Evolutionary conservation across 306 rosid species (phyloP).

Genomic region (Prunus kanzakura): DNA sequence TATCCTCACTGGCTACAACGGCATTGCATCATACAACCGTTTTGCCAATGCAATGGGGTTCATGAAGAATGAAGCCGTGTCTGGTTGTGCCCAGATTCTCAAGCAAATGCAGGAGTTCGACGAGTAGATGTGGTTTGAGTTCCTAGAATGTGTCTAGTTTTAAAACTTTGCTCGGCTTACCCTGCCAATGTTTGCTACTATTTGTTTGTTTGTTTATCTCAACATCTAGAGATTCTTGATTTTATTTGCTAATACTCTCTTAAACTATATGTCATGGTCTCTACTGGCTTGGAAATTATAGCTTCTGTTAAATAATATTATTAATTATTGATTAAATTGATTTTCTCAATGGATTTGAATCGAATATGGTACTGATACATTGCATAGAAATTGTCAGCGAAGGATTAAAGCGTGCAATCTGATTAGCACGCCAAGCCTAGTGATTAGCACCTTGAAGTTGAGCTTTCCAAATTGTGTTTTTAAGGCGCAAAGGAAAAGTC

Average conservation of each 20-base stretch:
- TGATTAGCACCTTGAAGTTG: too few relatives aligned
- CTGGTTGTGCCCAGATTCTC: constrained; percentile 64
- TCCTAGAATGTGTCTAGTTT: constrained; percentile 11
- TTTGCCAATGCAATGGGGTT: constrained; percentile 72
- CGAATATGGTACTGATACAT: too few relatives aligned
- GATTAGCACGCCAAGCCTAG: too few relatives aligned
- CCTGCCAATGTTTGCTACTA: constrained; percentile 17
- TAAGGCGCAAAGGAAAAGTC: too few relatives aligned
- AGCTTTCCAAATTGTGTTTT: too few relatives aligned
- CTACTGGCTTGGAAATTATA: neutral
- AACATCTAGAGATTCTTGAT: constrained; percentile 30
- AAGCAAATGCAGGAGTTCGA: constrained; percentile 62
- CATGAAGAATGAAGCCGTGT: constrained; percentile 34
- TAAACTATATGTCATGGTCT: constrained; percentile 13
- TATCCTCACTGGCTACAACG: constrained; percentile 69
- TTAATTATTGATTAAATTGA: neutral
- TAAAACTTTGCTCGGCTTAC: constrained; percentile 16
- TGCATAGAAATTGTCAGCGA: neutral
- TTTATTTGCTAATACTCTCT: constrained; percentile 27
- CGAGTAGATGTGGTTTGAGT: constrained; percentile 37
- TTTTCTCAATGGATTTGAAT: neutral
- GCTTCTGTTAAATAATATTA: neutral
- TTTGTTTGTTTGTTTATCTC: constrained; percentile 44
- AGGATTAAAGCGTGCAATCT: too few relatives aligned
- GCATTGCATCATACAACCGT: constrained; percentile 59